Evolutionary conservation across 2,329 filamentous ascomycete genomes (phyloP).

Genomic region (Biscogniauxia marginata): DNA sequence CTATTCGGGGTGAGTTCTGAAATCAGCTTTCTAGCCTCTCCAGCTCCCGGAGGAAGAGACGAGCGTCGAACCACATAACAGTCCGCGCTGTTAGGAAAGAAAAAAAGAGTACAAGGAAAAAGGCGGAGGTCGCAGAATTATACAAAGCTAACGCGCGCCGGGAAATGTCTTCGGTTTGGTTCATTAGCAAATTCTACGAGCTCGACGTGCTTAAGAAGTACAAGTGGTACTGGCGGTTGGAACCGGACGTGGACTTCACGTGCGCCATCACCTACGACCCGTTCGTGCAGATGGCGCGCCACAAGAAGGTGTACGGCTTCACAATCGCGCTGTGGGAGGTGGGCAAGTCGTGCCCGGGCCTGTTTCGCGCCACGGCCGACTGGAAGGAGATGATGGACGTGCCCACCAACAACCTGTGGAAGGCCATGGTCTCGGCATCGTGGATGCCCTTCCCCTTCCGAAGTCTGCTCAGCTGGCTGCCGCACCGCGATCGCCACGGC

Average conservation of each 20-base stretch:
- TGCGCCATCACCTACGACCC: slow-evolving; percentile 49
- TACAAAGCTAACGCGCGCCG: neutral
- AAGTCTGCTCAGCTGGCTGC: slow-evolving; percentile 35
- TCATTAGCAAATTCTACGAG: slow-evolving; percentile 41
- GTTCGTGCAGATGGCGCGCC: slow-evolving; percentile 44
- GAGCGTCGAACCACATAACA: neutral
- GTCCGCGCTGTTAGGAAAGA: neutral
- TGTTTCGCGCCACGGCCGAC: slow-evolving; percentile 41
- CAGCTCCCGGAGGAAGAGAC: neutral
- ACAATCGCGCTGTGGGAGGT: slow-evolving; percentile 45
- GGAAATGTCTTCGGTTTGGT: neutral
- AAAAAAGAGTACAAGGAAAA: neutral
- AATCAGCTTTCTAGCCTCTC: neutral
- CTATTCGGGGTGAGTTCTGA: slow-evolving; percentile 40
- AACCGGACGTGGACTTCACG: slow-evolving; percentile 44
- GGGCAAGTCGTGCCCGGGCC: slow-evolving; percentile 39
- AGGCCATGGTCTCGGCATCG: slow-evolving; percentile 39
- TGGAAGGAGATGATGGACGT: slow-evolving; percentile 40
- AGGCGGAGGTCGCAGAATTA: neutral
- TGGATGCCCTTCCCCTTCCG: slow-evolving; percentile 44
- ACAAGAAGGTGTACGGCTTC: slow-evolving; percentile 44
- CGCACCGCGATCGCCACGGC: slow-evolving; percentile 38
- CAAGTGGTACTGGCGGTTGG: slow-evolving; percentile 48
- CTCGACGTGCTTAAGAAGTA: slow-evolving; percentile 40
- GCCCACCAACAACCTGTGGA: slow-evolving; percentile 39